These are phyloP conservation scores for Noccaea bulbosa DNA, from an alignment of 345 rosid genomes.

Conservation along the genomic window DNA sequence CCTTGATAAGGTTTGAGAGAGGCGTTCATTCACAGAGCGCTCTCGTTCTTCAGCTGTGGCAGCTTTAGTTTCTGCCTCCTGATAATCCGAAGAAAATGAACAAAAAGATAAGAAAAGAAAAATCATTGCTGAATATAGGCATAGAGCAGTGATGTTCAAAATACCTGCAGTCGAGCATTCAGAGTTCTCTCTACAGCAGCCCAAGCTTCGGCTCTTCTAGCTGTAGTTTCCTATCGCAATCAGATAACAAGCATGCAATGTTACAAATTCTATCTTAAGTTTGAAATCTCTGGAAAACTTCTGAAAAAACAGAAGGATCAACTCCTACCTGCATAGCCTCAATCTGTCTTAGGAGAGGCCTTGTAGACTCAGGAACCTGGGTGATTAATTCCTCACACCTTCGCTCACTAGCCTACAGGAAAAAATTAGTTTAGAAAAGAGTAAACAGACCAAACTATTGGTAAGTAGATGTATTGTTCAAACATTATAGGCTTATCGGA, in stretches of 20 bases:
- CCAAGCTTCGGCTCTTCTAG: slow-evolving; percentile 97
- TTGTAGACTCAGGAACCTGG: slow-evolving; percentile 98
- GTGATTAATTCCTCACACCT: slow-evolving; percentile 97
- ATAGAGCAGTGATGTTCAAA: slow-evolving; percentile 26
- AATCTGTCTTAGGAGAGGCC: slow-evolving; percentile 97
- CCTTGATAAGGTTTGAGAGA: slow-evolving; percentile 93
- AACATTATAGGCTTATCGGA: slow-evolving; percentile 1
- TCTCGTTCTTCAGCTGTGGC: slow-evolving; percentile 95
- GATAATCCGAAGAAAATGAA: slow-evolving; percentile 29
- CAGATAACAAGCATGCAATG: slow-evolving; percentile 29
- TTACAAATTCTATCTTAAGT: slow-evolving; percentile 3
- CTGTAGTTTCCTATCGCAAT: slow-evolving; percentile 74
- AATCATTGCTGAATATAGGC: slow-evolving; percentile 7
- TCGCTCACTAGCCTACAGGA: slow-evolving; percentile 89
- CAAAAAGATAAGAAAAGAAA: slow-evolving; percentile 10
- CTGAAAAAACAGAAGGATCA: slow-evolving; percentile 19
- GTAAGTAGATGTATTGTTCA: slow-evolving; percentile 13
- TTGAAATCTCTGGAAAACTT: slow-evolving; percentile 20
- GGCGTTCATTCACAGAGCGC: slow-evolving; percentile 85
- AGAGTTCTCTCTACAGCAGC: slow-evolving; percentile 95
- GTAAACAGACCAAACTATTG: slow-evolving; percentile 23
- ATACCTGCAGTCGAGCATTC: slow-evolving; percentile 87
- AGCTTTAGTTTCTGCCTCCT: slow-evolving; percentile 97
- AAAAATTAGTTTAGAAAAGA: slow-evolving; percentile 25
- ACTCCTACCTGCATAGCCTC: slow-evolving; percentile 91